Evolutionary conservation across 345 rosid species (phyloP).

Genomic region (Euphorbia pulcherrima): DNA sequence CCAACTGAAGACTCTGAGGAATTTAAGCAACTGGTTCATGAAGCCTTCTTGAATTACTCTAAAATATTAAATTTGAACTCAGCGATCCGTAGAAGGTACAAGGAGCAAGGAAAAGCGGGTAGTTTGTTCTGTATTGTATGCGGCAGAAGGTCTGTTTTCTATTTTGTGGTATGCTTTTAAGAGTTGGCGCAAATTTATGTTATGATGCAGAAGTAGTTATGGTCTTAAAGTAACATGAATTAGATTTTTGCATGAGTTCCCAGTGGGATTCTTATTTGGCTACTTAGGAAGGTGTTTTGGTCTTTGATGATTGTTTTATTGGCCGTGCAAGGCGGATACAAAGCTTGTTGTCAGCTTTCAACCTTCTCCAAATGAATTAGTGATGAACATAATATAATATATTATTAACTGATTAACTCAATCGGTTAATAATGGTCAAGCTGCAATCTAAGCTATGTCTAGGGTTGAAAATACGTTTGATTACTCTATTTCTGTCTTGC

Average conservation of each 20-base stretch:
- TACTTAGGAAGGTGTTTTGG: not conserved
- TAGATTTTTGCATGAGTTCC: not conserved
- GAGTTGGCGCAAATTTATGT: slow-evolving; percentile 23
- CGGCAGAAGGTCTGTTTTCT: slow-evolving; percentile 64
- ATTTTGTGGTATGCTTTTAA: slow-evolving; percentile 22
- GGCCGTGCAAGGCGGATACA: not conserved
- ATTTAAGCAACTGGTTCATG: slow-evolving; percentile 51
- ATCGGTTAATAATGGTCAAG: not conserved
- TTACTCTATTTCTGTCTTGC: not conserved
- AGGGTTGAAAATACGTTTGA: not conserved
- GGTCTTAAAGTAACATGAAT: slow-evolving; percentile 1
- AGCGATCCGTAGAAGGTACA: slow-evolving; percentile 51
- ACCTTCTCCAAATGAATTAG: not conserved
- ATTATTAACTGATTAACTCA: not conserved
- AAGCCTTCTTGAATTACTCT: slow-evolving; percentile 47
- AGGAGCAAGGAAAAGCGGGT: slow-evolving; percentile 67
- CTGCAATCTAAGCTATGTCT: not conserved
- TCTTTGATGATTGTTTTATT: not conserved
- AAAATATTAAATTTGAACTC: slow-evolving; percentile 46
- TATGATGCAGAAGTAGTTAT: slow-evolving; percentile 25
- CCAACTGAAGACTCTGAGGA: slow-evolving; percentile 50
- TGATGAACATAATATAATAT: not conserved
- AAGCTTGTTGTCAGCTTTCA: slow-evolving; percentile 5
- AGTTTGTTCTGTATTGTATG: slow-evolving; percentile 68
- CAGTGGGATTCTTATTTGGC: slow-evolving; percentile 1